Evolutionary conservation across 768 basidiomycete genomes (phyloP), one percentile per base, ranked within the genome.

Genomic region (Candolleomyces aberdarensis): DNA sequence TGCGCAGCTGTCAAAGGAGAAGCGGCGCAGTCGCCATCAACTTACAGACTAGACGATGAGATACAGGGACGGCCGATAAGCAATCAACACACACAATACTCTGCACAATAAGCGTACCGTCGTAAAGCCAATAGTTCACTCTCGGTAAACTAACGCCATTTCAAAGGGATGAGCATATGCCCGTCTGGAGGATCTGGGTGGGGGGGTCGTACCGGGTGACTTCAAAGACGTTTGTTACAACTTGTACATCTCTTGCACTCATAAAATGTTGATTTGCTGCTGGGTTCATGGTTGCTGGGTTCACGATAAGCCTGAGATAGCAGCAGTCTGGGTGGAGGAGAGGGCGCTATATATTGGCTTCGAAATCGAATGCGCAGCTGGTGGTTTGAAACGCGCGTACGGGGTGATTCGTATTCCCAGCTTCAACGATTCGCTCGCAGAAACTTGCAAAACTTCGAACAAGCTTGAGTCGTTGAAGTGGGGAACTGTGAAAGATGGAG

Each of bases 141-240:
- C 59, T 56, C 0, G 75, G 75, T 5, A 75, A 63, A 26, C 72
- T 73, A 40, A 41, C 26, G 3, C 39, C 56, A 32, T 9, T 22
- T 22, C 52, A n/a, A 14, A 11, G 52, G 32, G 19, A 49, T n/a
- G 46, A 62, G 29, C 3, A 40, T 17, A 11, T 2, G 29, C 11
- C n/a, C 9, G 15, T n/a, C 15, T 6, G 39, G 22, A 36, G 36
- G 10, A 17, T 19, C 29, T 41, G 22, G 10, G 39, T 26, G 17
- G 26, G 8, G 8, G 54, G 26, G 26, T 60, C 67, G 0, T 15
- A 67, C 72, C 60, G 65, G 15, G 64, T 64, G 22, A 76, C 68
- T 6, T 59, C 52, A 51, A 76, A 75, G 5, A 68, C 71, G 58
- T 75, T 75, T 1, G 72, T 73, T 3, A 40, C 61, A 9, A 73